phyloP scores from a whole-genome alignment of 495 filamentous ascomycete genomes.

The Xylaria venustula region DNA sequence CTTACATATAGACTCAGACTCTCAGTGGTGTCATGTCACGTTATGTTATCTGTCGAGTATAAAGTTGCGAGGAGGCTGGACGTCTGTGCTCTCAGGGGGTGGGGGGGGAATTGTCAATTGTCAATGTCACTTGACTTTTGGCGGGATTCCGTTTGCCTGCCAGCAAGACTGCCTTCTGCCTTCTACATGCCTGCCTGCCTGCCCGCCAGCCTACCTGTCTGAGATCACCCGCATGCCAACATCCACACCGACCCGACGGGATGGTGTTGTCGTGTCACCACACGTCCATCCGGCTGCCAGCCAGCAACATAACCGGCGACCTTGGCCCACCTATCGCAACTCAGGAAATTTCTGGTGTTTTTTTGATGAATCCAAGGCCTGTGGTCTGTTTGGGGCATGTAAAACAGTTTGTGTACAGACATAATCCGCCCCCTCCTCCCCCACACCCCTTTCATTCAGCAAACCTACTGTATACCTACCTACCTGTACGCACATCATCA shows the following conservation, averaged over 20 bases:
- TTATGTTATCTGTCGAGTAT: background rate
- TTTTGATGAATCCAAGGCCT: background rate
- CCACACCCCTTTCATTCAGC: background rate
- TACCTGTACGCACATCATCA: background rate
- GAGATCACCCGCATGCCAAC: background rate
- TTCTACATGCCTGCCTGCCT: background rate
- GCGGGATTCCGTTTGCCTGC: background rate
- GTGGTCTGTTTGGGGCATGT: background rate
- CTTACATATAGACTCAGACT: too few relatives aligned
- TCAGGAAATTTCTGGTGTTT: too few relatives aligned
- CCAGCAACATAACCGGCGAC: conserved; percentile 10
- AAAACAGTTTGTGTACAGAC: background rate
- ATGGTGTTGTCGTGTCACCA: conserved; percentile 18
- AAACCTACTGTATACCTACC: background rate
- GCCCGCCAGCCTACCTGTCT: background rate
- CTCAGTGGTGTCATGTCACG: too few relatives aligned
- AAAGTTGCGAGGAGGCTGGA: background rate
- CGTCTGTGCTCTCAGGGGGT: too few relatives aligned
- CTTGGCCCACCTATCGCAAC: background rate
- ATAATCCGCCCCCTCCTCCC: background rate
- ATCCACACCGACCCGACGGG: conserved; percentile 14
- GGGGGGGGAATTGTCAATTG: too few relatives aligned
- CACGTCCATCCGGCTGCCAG: conserved; percentile 10
- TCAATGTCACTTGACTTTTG: background rate
- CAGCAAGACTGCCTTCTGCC: too few relatives aligned